Base-by-base conservation (phyloP, 495 filamentous ascomycete species). In the Oidiodendron maius region DNA sequence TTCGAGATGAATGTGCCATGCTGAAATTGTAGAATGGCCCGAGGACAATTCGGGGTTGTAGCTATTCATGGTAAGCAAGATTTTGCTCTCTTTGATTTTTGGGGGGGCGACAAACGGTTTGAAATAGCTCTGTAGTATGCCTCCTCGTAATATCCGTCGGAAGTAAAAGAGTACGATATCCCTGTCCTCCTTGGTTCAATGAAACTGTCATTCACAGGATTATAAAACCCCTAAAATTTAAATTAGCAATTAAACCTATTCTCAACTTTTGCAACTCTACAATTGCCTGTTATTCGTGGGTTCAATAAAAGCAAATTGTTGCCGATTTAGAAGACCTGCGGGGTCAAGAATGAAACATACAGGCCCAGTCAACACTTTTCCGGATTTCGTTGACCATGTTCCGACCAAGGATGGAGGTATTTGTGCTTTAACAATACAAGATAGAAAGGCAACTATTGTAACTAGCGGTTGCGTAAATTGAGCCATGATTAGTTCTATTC, bases 161-260 rank as follows among this genome's bases (percentile, higher is more conserved):
- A 71, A 4, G 82, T 84, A 58, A 91, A 91, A 6, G 86, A 89
- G 63, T 87, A 91, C 0, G 86, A 89, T 58, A 87, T 84, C n/a
- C 86, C 86, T 1, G 86, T 81, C 51, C 80, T 70, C 16, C 70
- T 64, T 1, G 86, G 86, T 59, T 91, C 86, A 53, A 80, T 74
- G 36, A 91, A 71, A 43, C 66, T 66, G 51, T 89, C 86, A 35
- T 80, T 76, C 36, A 81, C 68, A 16, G 83, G 80, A 60, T 91
- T 78, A 55, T 87, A 89, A 64, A 89, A 89, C 54, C 74, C 76
- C 85, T 90, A 53, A 23, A 24, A 16, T 11, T 4, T 17, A 22
- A 40, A 57, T 57, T 46, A 52, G n/a, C n/a, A n/a, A n/a, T n/a
- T n/a, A n/a, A n/a, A n/a, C n/a, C n/a, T n/a, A n/a, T n/a, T n/a